phyloP scores from a whole-genome alignment of 768 basidiomycete genomes.

The Dioszegia hungarica region DNA sequence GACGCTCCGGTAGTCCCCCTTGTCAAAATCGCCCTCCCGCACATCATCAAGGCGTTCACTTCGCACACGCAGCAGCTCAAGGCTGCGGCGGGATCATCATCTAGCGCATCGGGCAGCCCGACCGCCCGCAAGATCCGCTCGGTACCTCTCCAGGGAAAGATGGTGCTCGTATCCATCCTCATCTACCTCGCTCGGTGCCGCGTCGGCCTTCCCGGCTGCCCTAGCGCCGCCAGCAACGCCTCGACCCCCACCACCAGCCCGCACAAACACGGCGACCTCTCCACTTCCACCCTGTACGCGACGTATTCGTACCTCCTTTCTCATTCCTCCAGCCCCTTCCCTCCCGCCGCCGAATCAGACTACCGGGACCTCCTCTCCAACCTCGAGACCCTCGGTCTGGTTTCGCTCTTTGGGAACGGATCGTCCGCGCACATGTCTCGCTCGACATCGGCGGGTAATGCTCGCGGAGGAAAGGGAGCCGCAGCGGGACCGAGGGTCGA shows the following conservation, averaged over 20 bases:
- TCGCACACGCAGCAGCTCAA: constrained; percentile 42
- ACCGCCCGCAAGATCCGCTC: constrained; percentile 41
- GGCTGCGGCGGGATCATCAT: constrained; percentile 34
- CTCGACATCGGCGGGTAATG: constrained; percentile 3
- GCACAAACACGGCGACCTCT: constrained; percentile 13
- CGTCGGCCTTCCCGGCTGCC: constrained; percentile 29
- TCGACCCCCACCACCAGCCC: constrained; percentile 20
- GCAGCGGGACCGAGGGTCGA: constrained; percentile 28
- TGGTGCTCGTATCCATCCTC: constrained; percentile 46
- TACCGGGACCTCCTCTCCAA: constrained; percentile 48
- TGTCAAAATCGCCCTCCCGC: constrained; percentile 40
- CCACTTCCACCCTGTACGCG: constrained; percentile 35
- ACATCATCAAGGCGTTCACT: constrained; percentile 46
- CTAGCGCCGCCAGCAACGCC: constrained; percentile 1
- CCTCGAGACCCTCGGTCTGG: constrained; percentile 43
- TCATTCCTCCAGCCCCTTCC: constrained; percentile 39
- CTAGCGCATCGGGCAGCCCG: constrained; percentile 6
- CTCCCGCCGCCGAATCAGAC: constrained; percentile 46
- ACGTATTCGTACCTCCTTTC: constrained; percentile 46
- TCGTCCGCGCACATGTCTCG: constrained; percentile 19
- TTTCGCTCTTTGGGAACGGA: constrained; percentile 22
- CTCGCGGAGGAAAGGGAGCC: not conserved
- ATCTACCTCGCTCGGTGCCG: constrained; percentile 27
- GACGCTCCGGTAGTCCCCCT: constrained; percentile 11
- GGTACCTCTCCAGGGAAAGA: constrained; percentile 48